phyloP scores from a whole-genome alignment of 1,284 basidiomycete genomes.

The Fomes fomentarius region DNA sequence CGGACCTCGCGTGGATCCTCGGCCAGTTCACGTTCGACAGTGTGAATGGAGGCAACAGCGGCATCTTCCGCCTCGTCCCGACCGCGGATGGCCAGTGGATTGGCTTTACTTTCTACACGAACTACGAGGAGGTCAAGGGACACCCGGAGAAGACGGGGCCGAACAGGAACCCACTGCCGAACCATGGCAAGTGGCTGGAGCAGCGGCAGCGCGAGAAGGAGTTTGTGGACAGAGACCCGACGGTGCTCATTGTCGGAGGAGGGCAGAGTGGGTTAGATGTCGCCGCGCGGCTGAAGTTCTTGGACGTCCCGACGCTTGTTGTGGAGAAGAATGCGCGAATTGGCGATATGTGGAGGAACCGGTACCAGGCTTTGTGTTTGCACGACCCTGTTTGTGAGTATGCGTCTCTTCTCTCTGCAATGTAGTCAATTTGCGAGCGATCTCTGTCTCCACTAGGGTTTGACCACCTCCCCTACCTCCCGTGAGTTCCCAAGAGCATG shows the following conservation, averaged over 20 bases:
- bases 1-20: constrained; percentile 62
- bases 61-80: constrained; percentile 59
- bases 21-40: constrained; percentile 65
- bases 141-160: constrained; percentile 49
- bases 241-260: constrained; percentile 62
- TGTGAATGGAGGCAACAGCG: constrained; percentile 48
- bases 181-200: constrained; percentile 45
- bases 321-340: constrained; percentile 56
- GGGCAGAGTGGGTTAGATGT: constrained; percentile 68
- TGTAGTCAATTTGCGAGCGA: neutral
- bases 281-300: constrained; percentile 59
- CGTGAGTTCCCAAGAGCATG: constrained; percentile 26
- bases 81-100: constrained; percentile 54
- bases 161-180: constrained; percentile 41
- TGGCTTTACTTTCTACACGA: constrained; percentile 59
- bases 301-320: constrained; percentile 55
- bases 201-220: constrained; percentile 44
- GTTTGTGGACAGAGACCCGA: constrained; percentile 43
- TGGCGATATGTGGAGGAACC: constrained; percentile 61
- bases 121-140: constrained; percentile 57
- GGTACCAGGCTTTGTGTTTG: constrained; percentile 63
- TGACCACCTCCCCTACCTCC: constrained; percentile 58
- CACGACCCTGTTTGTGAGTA: constrained; percentile 69
- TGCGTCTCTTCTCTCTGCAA: neutral
- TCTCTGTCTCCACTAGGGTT: constrained; percentile 50